Evolutionary conservation across 345 rosid species (phyloP), one percentile per base, ranked within the genome.

Genomic region (Lepidium aucheri): DNA sequence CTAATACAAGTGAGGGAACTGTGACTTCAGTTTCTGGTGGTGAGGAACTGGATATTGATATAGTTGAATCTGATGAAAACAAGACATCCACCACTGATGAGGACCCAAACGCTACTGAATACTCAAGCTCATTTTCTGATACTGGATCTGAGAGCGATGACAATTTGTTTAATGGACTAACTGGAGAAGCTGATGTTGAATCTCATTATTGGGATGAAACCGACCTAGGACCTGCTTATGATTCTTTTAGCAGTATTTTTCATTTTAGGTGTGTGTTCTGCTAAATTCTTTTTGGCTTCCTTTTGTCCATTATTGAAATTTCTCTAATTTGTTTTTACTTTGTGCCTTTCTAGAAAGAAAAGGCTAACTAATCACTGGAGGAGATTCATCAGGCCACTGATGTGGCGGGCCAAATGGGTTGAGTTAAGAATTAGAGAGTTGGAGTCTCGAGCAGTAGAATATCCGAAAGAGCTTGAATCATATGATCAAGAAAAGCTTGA

Each of bases 341-440:
- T 28, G 28, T 58, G 62, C 38, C 28, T 26, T 47, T 74, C 28
- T 65, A 83, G 94, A 78, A 90, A 90, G 87, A 93, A 86, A 84
- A 90, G 79, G 86, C 68, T 92, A 74, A 86, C 94, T 40, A 74
- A 74, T 81, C 97, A 87, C 61, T 89, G 95, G 94, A 89, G 81
- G 79, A 84, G 61, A 65, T 93, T 86, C 73, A 81, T 86, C 57
- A 78, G 75, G 49, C 98, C 98, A 52, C 75, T 93, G 32, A 87
- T 81, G 94, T 90, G 98, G 97, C 86, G 90, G 35, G 86, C 91
- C 83, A 90, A 90, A 79, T 93, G 97, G 97, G 58, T 85, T 26
- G 95, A 92, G 73, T 72, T 87, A 60, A 84, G 79, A 72, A 83
- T 89, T 41, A 87, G 81, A 60, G 86, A 89, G 73, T 73, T 90